These are phyloP conservation scores for Lipomyces mesembrius DNA, from an alignment of 805 yeast species.

Conservation along the genomic window DNA sequence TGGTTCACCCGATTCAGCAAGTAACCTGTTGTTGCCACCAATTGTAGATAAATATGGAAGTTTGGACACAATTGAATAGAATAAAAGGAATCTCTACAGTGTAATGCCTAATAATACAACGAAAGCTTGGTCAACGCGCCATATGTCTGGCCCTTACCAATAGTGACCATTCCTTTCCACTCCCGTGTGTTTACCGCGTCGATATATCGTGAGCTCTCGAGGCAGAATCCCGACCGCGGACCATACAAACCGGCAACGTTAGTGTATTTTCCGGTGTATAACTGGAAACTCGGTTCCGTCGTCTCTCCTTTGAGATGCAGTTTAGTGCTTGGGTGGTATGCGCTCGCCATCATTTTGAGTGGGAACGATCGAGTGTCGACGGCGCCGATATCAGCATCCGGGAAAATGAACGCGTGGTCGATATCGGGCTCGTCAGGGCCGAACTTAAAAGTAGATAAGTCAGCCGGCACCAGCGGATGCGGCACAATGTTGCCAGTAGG, in stretches of 20 bases:
- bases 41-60: not conserved
- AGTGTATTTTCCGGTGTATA: slow-evolving; percentile 64
- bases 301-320: slow-evolving; percentile 53
- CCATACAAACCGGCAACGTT: slow-evolving; percentile 44
- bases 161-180: slow-evolving; percentile 57
- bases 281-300: slow-evolving; percentile 70
- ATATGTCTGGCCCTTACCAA: slow-evolving; percentile 56
- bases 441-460: slow-evolving; percentile 40
- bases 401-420: slow-evolving; percentile 56
- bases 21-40: not conserved
- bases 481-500: slow-evolving; percentile 53
- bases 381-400: slow-evolving; percentile 37
- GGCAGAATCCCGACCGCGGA: slow-evolving; percentile 58
- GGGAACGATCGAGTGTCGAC: slow-evolving; percentile 56
- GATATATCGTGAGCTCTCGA: slow-evolving; percentile 64
- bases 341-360: slow-evolving; percentile 50
- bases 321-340: slow-evolving; percentile 53
- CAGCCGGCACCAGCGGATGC: slow-evolving; percentile 41
- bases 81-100: not conserved
- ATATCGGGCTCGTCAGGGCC: slow-evolving; percentile 48
- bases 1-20: slow-evolving; percentile 35
- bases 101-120: slow-evolving; percentile 28
- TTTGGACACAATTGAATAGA: not conserved
- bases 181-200: slow-evolving; percentile 56
- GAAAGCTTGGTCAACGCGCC: slow-evolving; percentile 53